These are phyloP conservation scores for Articulospora tetracladia DNA, from an alignment of 495 filamentous ascomycete genomes.

Conservation along the genomic window DNA sequence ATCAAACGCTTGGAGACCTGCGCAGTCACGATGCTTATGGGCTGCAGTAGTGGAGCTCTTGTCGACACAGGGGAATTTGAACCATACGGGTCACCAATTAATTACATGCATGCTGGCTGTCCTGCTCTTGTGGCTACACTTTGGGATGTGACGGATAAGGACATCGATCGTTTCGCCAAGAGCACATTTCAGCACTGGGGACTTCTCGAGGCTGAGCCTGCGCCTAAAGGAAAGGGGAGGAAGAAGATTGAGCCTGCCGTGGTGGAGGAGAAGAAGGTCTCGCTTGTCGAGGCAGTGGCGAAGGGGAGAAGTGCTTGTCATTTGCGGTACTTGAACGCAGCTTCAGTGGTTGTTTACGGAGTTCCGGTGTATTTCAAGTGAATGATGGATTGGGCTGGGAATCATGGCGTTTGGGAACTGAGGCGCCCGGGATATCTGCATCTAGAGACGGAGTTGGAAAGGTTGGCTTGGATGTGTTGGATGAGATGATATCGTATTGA, in stretches of 20 bases:
- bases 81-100: constrained; percentile 81
- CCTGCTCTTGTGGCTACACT: constrained; percentile 83
- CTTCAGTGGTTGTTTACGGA: constrained; percentile 90
- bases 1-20: constrained; percentile 72
- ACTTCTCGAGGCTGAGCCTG: constrained; percentile 41
- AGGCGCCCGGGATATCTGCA: too few relatives aligned
- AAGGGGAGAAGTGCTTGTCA: constrained; percentile 69
- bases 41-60: constrained; percentile 76
- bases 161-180: constrained; percentile 87
- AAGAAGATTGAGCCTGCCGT: constrained; percentile 9
- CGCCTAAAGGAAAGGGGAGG: constrained; percentile 25
- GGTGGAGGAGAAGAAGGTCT: constrained; percentile 18
- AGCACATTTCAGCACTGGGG: constrained; percentile 82
- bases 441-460: too few relatives aligned
- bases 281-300: constrained; percentile 75
- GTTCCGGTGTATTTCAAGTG: constrained; percentile 79
- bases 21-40: constrained; percentile 86
- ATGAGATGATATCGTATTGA: neutral
- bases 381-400: constrained; percentile 8
- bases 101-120: constrained; percentile 82
- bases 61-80: constrained; percentile 84
- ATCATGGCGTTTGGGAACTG: too few relatives aligned
- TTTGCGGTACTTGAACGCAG: constrained; percentile 87
- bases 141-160: constrained; percentile 97
- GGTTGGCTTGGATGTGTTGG: neutral